Evolutionary conservation across 2,329 filamentous ascomycete species (phyloP), one percentile per base, ranked within the genome.

Genomic region (Stachybotrys echinatus): DNA sequence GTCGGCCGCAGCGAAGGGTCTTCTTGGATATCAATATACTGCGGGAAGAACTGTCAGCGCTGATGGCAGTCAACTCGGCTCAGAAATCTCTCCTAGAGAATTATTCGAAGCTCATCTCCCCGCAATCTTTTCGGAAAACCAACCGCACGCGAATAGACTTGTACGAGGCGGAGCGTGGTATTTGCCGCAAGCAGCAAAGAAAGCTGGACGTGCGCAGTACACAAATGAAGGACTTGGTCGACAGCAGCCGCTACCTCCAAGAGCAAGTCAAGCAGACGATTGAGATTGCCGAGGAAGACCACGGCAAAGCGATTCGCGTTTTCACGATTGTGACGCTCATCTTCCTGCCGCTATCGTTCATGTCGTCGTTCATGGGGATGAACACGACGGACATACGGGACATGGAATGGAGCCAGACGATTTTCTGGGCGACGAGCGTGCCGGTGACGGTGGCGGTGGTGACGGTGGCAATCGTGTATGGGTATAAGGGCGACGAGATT

Each of bases 361-460:
- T 53, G 5, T 27, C 58, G 4, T 66, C 64, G 47, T 66, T 70
- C 48, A 63, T 75, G 52, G 72, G 72, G 21, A 74, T 74, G 68
- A 75, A 74, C 55, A 72, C 70, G 4, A 59, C 61, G 19, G 73
- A 73, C 52, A 61, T 74, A 6, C 63, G 71, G 19, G 63, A 74
- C 50, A 69, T 69, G 57, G 57, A 66, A 5, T 52, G 60, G 1
- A 62, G 59, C 10, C 69, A 74, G 55, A 66, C 63, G 59, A 56
- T 67, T 3, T 74, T 70, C 55, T 75, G 72, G 72, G 63, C 61
- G 3, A 62, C 62, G 0, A 68, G 69, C 1, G 44, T 74, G 4
- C 69, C 71, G 2, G 59, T 73, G 1, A 74, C 72, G 0, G 48
- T 63, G 1, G 47, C 57, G 2, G 60, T 67, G 20, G 52, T 68